These are phyloP conservation scores for Darksidea phi DNA, from an alignment of 495 filamentous ascomycete genomes.

Conservation along the genomic window DNA sequence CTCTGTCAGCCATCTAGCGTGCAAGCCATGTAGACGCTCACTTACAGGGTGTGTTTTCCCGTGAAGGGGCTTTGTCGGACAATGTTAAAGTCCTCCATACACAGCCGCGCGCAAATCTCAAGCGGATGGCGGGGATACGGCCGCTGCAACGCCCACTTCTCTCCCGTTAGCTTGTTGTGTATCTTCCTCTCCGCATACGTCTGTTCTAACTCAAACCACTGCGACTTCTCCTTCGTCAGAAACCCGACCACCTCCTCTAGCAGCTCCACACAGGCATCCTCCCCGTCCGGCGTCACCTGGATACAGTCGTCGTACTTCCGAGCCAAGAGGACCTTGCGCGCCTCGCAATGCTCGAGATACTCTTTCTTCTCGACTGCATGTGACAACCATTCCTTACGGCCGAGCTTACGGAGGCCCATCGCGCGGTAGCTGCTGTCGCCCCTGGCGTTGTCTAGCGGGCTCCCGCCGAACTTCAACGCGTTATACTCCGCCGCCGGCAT, in stretches of 20 bases:
- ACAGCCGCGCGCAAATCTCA: constrained; percentile 56
- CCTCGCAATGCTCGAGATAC: constrained; percentile 52
- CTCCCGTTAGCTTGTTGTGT: constrained; percentile 52
- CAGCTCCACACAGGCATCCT: constrained; percentile 53
- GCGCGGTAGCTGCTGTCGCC: constrained; percentile 39
- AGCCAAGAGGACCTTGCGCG: constrained; percentile 48
- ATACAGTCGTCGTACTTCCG: constrained; percentile 49
- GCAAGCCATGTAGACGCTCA: no score
- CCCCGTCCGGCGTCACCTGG: constrained; percentile 52
- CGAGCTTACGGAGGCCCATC: constrained; percentile 57
- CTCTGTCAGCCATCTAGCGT: background rate
- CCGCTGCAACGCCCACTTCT: constrained; percentile 48
- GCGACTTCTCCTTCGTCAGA: constrained; percentile 50
- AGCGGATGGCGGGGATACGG: constrained; percentile 46
- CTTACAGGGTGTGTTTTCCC: constrained; percentile 53
- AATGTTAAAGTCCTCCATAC: constrained; percentile 60
- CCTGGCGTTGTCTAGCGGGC: background rate
- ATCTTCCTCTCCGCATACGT: constrained; percentile 41
- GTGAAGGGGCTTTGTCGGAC: constrained; percentile 51
- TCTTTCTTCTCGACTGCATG: constrained; percentile 48
- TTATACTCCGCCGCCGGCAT: background rate
- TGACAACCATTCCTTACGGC: constrained; percentile 52
- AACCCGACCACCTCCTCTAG: constrained; percentile 54
- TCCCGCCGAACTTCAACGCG: background rate
- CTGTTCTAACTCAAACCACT: constrained; percentile 45